A percentile compares a stretch with the other conserved stretches of the same genome.
Conservation (phyloP, 805 yeast species). For the Suhomyces vadensis region DNA sequence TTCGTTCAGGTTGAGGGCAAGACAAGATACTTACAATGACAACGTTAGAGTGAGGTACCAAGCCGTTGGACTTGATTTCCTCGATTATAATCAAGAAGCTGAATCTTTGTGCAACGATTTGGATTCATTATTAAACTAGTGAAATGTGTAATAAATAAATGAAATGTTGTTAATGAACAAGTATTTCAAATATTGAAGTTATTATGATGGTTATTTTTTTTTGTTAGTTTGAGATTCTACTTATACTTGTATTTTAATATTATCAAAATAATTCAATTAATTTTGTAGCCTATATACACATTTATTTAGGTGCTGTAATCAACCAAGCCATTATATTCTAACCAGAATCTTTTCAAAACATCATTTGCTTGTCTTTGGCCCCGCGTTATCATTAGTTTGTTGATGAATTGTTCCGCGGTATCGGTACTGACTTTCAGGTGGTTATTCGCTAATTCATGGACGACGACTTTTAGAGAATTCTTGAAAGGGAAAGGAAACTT, state of each 20-base stretch:
- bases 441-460: slow-evolving; percentile 4
- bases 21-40: slow-evolving; percentile 82
- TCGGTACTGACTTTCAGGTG: slow-evolving; percentile 3
- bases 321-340: slow-evolving; percentile 55
- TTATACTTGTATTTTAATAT: background rate
- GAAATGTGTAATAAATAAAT: slow-evolving; percentile 7
- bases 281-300: background rate
- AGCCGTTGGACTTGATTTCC: slow-evolving; percentile 51
- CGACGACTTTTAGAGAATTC: slow-evolving; percentile 20
- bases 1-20: slow-evolving; percentile 75
- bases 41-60: slow-evolving; percentile 73
- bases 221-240: background rate
- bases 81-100: slow-evolving; percentile 62
- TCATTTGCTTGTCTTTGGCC: slow-evolving; percentile 64
- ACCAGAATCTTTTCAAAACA: slow-evolving; percentile 64
- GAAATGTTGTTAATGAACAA: background rate
- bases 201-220: background rate
- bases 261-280: background rate
- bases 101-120: slow-evolving; percentile 53
- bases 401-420: slow-evolving; percentile 38
- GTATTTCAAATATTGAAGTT: background rate
- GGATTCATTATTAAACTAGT: slow-evolving; percentile 32
- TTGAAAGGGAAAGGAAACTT: slow-evolving; percentile 52
- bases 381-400: slow-evolving; percentile 59
- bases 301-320: slow-evolving; percentile 30